Evolutionary conservation across 2,329 filamentous ascomycete genomes (phyloP), one percentile per base, ranked within the genome.

Genomic region (Alternaria ethzedia): DNA sequence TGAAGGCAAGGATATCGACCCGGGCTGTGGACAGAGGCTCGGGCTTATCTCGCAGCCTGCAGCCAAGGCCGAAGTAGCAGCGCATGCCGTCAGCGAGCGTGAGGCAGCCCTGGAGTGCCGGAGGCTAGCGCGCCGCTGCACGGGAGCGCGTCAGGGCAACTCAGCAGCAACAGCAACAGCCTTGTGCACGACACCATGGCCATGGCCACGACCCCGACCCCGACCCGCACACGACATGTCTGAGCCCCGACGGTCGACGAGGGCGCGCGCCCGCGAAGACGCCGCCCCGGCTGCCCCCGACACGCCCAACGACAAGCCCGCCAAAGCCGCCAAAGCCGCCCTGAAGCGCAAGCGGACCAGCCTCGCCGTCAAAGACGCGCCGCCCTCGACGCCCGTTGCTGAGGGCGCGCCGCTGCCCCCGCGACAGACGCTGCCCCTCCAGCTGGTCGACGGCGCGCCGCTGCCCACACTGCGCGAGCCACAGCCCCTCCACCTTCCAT

Each of bases 381-480:
- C 71, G 4, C 76, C 77, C 15, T 67, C 69, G 26, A 73, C 73
- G 25, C 70, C 74, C 4, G 67, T 61, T 4, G 46, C 62, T 17
- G 72, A 75, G n/a, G 60, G 51, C 32, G 30, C 56, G 17, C 66
- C 60, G n/a, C 55, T 63, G 17, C 46, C 45, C 7, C 61, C 68
- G 1, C 71, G 70, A 54, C 73, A 65, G 43, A 66, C 70, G 10
- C 67, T 94, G 58, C 91, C 91, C 25, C 88, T 84, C 65, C 88
- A 87, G 49, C 81, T 94, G 36, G 82, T 86, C 70, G 80, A 90
- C 3, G 89, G 89, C 52, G 88, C 90, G 72, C 89, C 91, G 15
- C 81, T 95, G 30, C 92, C 92, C 3, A 92, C 89, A 0, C 85
- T 94, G 13, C 86, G 90, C 69, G 85, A 87, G 52, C 83, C 89